Conservation (phyloP, 139 green algal species). For the Parachlorella kessleri region DNA sequence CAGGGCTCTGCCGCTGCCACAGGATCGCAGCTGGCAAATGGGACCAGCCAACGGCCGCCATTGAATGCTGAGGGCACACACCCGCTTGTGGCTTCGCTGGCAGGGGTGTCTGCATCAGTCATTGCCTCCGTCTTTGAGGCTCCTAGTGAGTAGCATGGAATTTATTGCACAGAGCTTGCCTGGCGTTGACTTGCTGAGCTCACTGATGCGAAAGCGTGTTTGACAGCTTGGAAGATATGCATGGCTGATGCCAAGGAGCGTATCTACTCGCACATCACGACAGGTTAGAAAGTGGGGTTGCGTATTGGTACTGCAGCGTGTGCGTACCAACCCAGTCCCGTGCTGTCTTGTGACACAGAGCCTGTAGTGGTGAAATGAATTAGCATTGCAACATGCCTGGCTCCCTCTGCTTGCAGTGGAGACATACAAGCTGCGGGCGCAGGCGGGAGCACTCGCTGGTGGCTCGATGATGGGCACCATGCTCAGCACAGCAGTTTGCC, state of each 20-base stretch:
- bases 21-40: conserved; percentile 5
- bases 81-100: conserved; percentile 24
- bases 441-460: conserved; percentile 40
- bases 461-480: conserved; percentile 61
- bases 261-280: too few relatives aligned
- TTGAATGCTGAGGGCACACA: conserved; percentile 19
- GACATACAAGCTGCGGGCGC: conserved; percentile 59
- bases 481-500: conserved; percentile 25
- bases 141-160: conserved; percentile 40
- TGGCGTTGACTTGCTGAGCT: too few relatives aligned
- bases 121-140: conserved; percentile 40
- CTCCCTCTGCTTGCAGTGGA: conserved; percentile 48
- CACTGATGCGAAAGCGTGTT: too few relatives aligned
- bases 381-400: too few relatives aligned
- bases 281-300: too few relatives aligned
- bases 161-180: too few relatives aligned
- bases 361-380: too few relatives aligned
- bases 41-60: not conserved
- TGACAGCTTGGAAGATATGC: too few relatives aligned
- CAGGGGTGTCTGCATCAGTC: conserved; percentile 24
- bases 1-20: not conserved
- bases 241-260: too few relatives aligned
- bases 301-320: too few relatives aligned
- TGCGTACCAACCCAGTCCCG: too few relatives aligned
- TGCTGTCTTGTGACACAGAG: too few relatives aligned